Percentiles rank a stretch among this genome's conserved stretches.
Evolutionary conservation across 176 grass and related monocot genomes (phyloP).

Genomic region (Eragrostis curvula): DNA sequence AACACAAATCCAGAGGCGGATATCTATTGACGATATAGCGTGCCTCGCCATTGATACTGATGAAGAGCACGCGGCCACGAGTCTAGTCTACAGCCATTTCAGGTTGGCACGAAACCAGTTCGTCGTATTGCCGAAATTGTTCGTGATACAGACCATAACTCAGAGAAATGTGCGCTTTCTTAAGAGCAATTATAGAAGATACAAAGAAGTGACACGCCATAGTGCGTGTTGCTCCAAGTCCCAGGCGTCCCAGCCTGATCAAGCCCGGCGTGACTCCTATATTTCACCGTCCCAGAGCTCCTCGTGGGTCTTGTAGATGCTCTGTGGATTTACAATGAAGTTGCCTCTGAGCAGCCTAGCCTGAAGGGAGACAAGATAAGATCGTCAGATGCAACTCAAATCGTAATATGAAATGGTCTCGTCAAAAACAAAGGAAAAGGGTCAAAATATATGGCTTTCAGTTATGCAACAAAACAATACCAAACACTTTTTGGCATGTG

Average conservation of each 20-base stretch:
- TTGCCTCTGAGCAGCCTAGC: slow-evolving; percentile 57
- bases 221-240: too few species aligned
- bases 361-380: slow-evolving; percentile 44
- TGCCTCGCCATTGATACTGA: too few species aligned
- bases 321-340: slow-evolving; percentile 45
- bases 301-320: slow-evolving; percentile 66
- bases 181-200: background rate
- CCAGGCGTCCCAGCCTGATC: too few species aligned
- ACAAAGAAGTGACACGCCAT: background rate
- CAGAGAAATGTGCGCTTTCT: background rate
- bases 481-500: too few species aligned
- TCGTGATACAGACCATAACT: background rate
- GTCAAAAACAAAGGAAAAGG: background rate
- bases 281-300: slow-evolving; percentile 70
- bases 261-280: slow-evolving; percentile 3
- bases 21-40: too few species aligned
- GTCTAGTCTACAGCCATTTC: too few species aligned
- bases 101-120: too few species aligned
- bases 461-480: background rate
- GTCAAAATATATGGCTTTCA: background rate
- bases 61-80: too few species aligned
- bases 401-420: background rate
- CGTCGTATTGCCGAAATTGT: background rate
- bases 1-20: too few species aligned
- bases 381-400: background rate